Conservation (phyloP, 2,329 filamentous ascomycete species). For the Cordyceps cicadae region DNA sequence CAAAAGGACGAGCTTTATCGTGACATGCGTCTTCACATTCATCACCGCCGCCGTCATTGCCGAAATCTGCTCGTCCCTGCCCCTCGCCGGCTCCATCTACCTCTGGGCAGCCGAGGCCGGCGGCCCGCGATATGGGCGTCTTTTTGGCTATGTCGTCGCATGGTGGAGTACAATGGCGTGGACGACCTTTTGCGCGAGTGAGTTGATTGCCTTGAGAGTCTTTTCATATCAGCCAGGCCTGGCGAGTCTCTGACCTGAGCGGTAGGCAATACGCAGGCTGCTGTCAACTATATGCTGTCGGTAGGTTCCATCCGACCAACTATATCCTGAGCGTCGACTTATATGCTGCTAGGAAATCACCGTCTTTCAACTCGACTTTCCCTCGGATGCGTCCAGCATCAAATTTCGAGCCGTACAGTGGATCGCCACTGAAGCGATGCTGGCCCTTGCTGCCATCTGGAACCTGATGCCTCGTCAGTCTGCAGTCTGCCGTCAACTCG, state of each 20-base stretch:
- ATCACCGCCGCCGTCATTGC: slow-evolving; percentile 53
- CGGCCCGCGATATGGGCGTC: slow-evolving; percentile 44
- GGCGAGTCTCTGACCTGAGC: neutral
- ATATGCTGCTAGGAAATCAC: slow-evolving; percentile 39
- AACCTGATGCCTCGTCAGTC: slow-evolving; percentile 43
- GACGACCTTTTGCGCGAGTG: slow-evolving; percentile 49
- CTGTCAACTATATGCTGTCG: slow-evolving; percentile 44
- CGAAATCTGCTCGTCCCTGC: slow-evolving; percentile 52
- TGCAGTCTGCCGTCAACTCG: slow-evolving; percentile 22
- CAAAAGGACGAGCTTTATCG: slow-evolving; percentile 48
- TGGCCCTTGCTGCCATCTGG: slow-evolving; percentile 40
- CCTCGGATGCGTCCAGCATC: slow-evolving; percentile 42
- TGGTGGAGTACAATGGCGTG: slow-evolving; percentile 57
- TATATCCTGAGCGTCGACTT: neutral
- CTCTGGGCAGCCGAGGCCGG: slow-evolving; percentile 54
- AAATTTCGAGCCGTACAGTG: slow-evolving; percentile 54
- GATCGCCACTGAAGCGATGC: slow-evolving; percentile 46
- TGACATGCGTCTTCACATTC: slow-evolving; percentile 52
- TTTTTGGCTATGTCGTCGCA: slow-evolving; percentile 53
- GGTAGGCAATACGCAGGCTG: slow-evolving; percentile 39
- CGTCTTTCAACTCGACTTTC: slow-evolving; percentile 48
- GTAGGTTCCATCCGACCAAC: slow-evolving; percentile 22
- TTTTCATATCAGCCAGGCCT: neutral
- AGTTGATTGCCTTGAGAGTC: slow-evolving; percentile 2
- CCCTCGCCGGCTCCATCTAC: slow-evolving; percentile 51